Evolutionary conservation across 148 eudicot genomes (phyloP).

Genomic region (Tetragonia tetragonoides): DNA sequence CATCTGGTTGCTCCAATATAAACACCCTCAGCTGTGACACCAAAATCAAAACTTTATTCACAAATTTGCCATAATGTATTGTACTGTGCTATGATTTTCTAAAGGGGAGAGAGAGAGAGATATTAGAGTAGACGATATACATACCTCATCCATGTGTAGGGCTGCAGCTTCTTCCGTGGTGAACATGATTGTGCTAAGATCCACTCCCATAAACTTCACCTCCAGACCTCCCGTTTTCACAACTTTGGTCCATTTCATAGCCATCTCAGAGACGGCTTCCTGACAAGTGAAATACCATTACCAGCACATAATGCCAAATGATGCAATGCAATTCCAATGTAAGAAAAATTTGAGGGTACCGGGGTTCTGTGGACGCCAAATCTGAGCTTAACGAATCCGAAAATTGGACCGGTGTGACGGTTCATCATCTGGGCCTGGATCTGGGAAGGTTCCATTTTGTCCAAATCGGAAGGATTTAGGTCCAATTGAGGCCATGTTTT

Average conservation of each 20-base stretch:
- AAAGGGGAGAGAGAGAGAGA: background rate
- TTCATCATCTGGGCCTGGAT: constrained; percentile 65
- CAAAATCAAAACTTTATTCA: background rate
- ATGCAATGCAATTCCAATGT: too few species aligned
- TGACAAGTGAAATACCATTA: constrained; percentile 25
- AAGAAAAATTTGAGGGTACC: constrained; percentile 35
- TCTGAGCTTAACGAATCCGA: constrained; percentile 85
- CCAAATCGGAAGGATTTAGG: constrained; percentile 57
- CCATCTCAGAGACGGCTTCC: constrained; percentile 67
- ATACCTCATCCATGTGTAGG: constrained; percentile 75
- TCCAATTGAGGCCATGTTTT: constrained; percentile 39
- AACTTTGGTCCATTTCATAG: constrained; percentile 79
- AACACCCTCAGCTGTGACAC: constrained; percentile 67
- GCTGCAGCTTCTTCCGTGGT: constrained; percentile 80
- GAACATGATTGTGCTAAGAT: constrained; percentile 79
- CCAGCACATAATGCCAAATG: background rate
- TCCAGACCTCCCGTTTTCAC: constrained; percentile 75
- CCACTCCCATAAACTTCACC: constrained; percentile 70
- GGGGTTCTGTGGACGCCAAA: constrained; percentile 48
- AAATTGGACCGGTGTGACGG: constrained; percentile 56
- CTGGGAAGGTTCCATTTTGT: constrained; percentile 41
- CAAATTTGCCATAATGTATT: too few species aligned
- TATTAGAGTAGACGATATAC: background rate
- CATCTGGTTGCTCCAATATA: constrained; percentile 69
- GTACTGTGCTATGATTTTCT: too few species aligned